Percentiles rank a stretch among this genome's conserved stretches.
phyloP scores from a whole-genome alignment of 2,329 filamentous ascomycete genomes.

The Neurospora sp. region DNA sequence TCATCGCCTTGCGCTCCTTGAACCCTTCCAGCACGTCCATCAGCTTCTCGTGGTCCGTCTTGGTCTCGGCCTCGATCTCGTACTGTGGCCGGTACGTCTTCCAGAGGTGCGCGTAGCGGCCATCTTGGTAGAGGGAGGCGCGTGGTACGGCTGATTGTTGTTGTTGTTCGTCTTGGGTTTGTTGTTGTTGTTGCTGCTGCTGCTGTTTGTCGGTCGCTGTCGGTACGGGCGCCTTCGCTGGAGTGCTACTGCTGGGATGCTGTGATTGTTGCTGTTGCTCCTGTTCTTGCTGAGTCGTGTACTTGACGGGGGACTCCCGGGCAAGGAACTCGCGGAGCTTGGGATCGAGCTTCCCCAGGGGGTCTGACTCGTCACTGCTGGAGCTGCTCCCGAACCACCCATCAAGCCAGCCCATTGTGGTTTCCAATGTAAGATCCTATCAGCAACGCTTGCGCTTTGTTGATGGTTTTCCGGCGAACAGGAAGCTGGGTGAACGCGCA shows the following conservation, averaged over 20 bases:
- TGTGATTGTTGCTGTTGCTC: slow-evolving; percentile 7
- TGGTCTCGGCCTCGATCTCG: slow-evolving; percentile 58
- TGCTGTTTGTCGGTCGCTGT: background rate
- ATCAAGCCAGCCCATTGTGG: slow-evolving; percentile 47
- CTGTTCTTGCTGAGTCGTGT: slow-evolving; percentile 26
- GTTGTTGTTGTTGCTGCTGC: slow-evolving; percentile 4
- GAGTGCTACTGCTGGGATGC: background rate
- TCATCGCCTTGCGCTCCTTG: slow-evolving; percentile 69
- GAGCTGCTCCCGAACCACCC: slow-evolving; percentile 39
- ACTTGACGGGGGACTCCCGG: slow-evolving; percentile 69
- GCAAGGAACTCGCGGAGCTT: slow-evolving; percentile 76
- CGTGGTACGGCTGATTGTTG: slow-evolving; percentile 29
- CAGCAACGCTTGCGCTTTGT: background rate
- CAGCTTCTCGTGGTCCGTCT: slow-evolving; percentile 71
- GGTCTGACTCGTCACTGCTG: slow-evolving; percentile 43
- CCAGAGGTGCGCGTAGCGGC: slow-evolving; percentile 78
- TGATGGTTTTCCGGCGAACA: background rate
- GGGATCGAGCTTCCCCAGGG: slow-evolving; percentile 68
- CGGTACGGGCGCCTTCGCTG: slow-evolving; percentile 1
- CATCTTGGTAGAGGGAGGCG: slow-evolving; percentile 47
- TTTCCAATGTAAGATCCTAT: background rate
- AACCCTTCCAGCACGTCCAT: slow-evolving; percentile 71
- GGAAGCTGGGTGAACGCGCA: background rate
- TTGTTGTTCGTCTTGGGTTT: background rate
- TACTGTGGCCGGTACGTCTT: slow-evolving; percentile 72